Conservation (phyloP, 805 yeast genomes). For the Lachancea waltii region DNA sequence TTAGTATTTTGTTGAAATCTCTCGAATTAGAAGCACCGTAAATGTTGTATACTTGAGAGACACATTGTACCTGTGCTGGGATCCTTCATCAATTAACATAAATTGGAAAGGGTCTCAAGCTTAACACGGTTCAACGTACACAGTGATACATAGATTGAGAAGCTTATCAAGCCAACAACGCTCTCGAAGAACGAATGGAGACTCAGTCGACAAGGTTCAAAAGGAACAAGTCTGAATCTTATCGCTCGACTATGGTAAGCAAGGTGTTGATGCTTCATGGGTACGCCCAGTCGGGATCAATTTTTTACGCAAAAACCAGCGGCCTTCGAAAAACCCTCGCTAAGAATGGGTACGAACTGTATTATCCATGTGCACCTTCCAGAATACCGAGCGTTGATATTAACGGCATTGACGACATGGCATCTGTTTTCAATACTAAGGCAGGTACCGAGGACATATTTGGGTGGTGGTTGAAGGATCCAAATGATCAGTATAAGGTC, state of each 20-base stretch:
- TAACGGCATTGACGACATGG: conserved; percentile 28
- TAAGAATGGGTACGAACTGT: conserved; percentile 53
- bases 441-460: conserved; percentile 25
- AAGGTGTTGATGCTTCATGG: conserved; percentile 86
- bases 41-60: too few relatives aligned
- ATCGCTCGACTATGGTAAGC: conserved; percentile 26
- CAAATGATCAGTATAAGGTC: conserved; percentile 31
- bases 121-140: too few relatives aligned
- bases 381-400: conserved; percentile 50
- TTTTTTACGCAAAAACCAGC: conserved; percentile 77
- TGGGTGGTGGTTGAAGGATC: conserved; percentile 65
- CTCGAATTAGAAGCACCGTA: too few relatives aligned
- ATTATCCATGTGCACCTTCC: conserved; percentile 73
- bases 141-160: too few relatives aligned
- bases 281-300: conserved; percentile 72
- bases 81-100: too few relatives aligned
- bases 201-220: too few relatives aligned
- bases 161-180: too few relatives aligned
- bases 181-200: too few relatives aligned
- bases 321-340: conserved; percentile 71
- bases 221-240: too few relatives aligned
- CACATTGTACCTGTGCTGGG: too few relatives aligned
- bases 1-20: too few relatives aligned
- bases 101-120: too few relatives aligned
- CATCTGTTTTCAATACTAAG: conserved; percentile 30